Base-by-base conservation (phyloP, 306 rosid species). In the Gynostemma pentaphyllum region DNA sequence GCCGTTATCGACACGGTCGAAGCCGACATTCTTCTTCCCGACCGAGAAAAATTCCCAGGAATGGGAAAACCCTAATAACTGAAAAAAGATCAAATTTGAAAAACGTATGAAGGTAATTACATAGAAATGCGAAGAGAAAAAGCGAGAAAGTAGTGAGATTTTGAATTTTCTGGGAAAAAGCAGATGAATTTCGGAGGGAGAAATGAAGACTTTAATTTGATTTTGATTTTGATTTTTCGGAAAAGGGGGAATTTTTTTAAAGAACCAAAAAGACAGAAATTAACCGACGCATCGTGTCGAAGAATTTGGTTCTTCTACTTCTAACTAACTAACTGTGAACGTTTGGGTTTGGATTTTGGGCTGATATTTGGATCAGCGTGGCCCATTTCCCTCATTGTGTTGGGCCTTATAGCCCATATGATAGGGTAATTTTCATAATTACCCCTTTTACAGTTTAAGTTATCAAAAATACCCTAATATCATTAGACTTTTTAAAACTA, bases 1-100 rank as follows among this genome's bases (percentile, higher is more conserved):
- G 95, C 85, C 80, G 97, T 83, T 45, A 89, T 85, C 7, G 99
- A 88, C 12, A 86, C 87, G 44, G 95, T 86, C 73, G 99, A 88
- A 72, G 99, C 95, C 71, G 99, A 88, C 99, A 94, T 94, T 75
- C 63, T 26, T 4, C 5, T 2, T 22, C 14, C 47, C 36, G 45
- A 66, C 34, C 32, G 1, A 14, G 46, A 47, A 6, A 22, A 32
- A 48, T 4, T 16, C 2, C 23, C 50, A 3, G 21, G 29, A 32
- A 16, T 21, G 39, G 13, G 26, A 64, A 66, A 75, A 56, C 80
- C 75, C 80, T 66, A 70, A 29, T 26, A 51, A 64, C n/a, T n/a
- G n/a, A n/a, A n/a, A 10, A 36, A 67, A 39, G 27, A 41, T 40
- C 37, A 18, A 68, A 53, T 2, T 34, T 27, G 45, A 32, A 66